Base-by-base conservation (phyloP, 1,284 basidiomycete species). In the Leccinum griseonigrum region DNA sequence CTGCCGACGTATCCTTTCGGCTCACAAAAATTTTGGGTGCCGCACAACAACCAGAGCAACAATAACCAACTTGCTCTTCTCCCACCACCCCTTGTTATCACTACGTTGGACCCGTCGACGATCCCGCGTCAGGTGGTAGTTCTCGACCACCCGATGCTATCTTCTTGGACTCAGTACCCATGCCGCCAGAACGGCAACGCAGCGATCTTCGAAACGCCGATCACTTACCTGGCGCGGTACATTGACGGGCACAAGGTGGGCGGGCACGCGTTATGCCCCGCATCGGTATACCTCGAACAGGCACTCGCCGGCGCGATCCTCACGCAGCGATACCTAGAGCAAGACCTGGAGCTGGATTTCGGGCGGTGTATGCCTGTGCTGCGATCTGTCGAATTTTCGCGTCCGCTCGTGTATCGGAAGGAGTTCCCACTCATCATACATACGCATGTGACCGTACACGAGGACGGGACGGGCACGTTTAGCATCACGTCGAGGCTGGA, bases 1-100 rank as follows among this genome's bases (percentile, higher is more conserved):
- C 71, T 89, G 11, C 89, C 89, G 0, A 74, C 78, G 3, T 91
- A 90, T 69, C 87, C 87, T 0, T 88, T 90, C 67, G 74, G 78
- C 7, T 77, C 76, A 54, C 76, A 78, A 1, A 80, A 78, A 40
- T 88, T 85, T 68, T 90, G 85, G 86, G 79, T 86, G 1, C 70
- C 75, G 0, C 86, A 77, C 68, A 67, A 74, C 52, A 81, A 83
- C 57, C 60, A 46, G 38, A 16, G 26, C 6, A 51, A 29, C 28
- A 26, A 14, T 4, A 3, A 29, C 22, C 26, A n/a, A 26, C 14
- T 2, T 51, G 16, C 52, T 54, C 52, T 22, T 54, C 29, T 32
- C 22, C 11, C 22, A 13, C 11, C 46, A 18, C 22, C 46, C 18
- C 18, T 46, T 48, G 18, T 48, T 8, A 48, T 48, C 6, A 48